phyloP scores from a whole-genome alignment of 2,329 filamentous ascomycete species.

The Metarhizium robertsii region DNA sequence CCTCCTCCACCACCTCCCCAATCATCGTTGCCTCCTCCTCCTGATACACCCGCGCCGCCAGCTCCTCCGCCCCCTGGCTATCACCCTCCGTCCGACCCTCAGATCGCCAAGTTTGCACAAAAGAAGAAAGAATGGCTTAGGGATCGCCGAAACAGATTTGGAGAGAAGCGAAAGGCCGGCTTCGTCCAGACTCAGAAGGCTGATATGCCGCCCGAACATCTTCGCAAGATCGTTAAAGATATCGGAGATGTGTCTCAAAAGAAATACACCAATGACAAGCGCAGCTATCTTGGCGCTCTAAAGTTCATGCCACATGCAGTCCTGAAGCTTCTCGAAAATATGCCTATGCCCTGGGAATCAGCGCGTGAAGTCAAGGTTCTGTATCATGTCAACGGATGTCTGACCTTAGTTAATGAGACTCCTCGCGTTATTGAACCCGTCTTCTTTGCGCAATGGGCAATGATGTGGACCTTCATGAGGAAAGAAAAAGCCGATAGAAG shows the following conservation, averaged over 20 bases:
- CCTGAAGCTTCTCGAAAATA: conserved; percentile 93
- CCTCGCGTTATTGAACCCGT: conserved; percentile 96
- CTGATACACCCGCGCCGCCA: conserved; percentile 41
- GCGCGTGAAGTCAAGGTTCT: conserved; percentile 93
- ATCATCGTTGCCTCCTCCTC: conserved; percentile 47
- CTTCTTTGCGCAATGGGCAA: conserved; percentile 97
- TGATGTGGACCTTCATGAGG: conserved; percentile 98
- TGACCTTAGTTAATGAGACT: conserved; percentile 94
- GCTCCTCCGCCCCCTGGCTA: conserved; percentile 81
- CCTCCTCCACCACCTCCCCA: conserved; percentile 48
- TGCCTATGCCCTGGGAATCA: conserved; percentile 99
- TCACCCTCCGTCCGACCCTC: conserved; percentile 69
- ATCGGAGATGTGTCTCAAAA: conserved; percentile 99
- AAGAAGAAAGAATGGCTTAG: conserved; percentile 99
- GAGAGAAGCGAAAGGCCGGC: conserved; percentile 91
- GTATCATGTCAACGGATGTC: conserved; percentile 94
- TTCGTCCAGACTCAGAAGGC: conserved; percentile 98
- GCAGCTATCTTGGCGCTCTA: conserved; percentile 90
- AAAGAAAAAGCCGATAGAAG: conserved; percentile 93
- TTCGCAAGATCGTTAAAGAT: conserved; percentile 96
- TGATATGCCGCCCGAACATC: conserved; percentile 95
- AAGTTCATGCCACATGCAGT: conserved; percentile 99
- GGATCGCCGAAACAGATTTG: conserved; percentile 82
- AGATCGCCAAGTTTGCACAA: conserved; percentile 88
- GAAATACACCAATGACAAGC: conserved; percentile 97